Percentiles rank a stretch among this genome's conserved stretches.
These are phyloP conservation scores for Houttuynia cordata DNA, from an alignment of 164 flowering plant species.

Conservation along the genomic window DNA sequence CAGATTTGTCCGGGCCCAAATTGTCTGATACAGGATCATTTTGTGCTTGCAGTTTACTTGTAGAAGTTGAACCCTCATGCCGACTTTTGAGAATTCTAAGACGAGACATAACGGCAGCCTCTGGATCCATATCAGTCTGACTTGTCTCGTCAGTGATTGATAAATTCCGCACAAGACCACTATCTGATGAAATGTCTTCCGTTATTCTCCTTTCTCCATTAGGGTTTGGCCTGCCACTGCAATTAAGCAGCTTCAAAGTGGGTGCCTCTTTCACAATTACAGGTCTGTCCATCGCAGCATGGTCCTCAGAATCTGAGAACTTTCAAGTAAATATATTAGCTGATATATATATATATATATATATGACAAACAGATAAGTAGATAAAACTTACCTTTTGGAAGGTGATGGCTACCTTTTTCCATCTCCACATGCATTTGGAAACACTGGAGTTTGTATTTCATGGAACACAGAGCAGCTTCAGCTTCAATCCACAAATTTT, in stretches of 20 bases:
- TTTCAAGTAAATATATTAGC: neutral
- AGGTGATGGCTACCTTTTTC: slow-evolving; percentile 2
- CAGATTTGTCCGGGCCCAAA: neutral
- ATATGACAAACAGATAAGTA: neutral
- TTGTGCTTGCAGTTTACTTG: slow-evolving; percentile 8
- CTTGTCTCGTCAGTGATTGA: neutral
- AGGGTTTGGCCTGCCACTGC: neutral
- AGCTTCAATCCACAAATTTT: slow-evolving; percentile 85
- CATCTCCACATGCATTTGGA: slow-evolving; percentile 13
- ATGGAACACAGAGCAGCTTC: slow-evolving; percentile 74
- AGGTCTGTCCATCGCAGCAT: neutral
- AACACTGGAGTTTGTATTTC: slow-evolving; percentile 46
- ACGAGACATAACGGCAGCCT: slow-evolving; percentile 34
- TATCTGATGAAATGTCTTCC: neutral
- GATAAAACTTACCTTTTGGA: slow-evolving; percentile 2
- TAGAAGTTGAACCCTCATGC: slow-evolving; percentile 16
- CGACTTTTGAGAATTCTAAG: slow-evolving; percentile 27
- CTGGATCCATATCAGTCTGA: slow-evolving; percentile 12
- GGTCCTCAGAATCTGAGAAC: neutral
- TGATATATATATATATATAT: neutral
- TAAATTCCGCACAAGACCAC: neutral
- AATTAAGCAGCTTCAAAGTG: neutral
- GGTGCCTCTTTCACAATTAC: neutral
- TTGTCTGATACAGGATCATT: slow-evolving; percentile 3
- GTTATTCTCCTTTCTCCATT: neutral